A percentile compares a stretch with the other conserved stretches of the same genome.
phyloP scores from a whole-genome alignment of 78 protist genomes.

The Polysphondylium violaceum region DNA sequence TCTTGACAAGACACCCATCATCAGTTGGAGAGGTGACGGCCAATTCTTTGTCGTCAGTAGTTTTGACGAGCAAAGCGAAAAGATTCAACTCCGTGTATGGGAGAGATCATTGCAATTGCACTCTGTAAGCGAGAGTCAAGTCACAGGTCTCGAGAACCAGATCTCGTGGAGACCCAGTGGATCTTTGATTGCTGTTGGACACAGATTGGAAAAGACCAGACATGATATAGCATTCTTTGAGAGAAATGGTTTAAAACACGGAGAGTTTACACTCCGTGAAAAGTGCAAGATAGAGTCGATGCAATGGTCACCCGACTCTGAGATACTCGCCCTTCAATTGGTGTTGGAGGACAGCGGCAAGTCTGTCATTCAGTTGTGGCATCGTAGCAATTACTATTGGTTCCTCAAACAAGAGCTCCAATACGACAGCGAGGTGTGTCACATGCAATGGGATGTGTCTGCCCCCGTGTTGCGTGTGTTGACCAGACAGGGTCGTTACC shows the following conservation, averaged over 20 bases:
- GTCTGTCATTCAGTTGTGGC: conserved; percentile 72
- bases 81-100: conserved; percentile 35
- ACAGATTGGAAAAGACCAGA: conserved; percentile 24
- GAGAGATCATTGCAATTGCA: conserved; percentile 66
- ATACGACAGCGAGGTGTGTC: background rate
- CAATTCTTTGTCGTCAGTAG: conserved; percentile 67
- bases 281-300: background rate
- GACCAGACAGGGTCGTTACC: conserved; percentile 3
- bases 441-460: conserved; percentile 30
- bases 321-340: conserved; percentile 56
- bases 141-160: conserved; percentile 47
- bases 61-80: conserved; percentile 1
- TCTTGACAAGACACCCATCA: conserved; percentile 18
- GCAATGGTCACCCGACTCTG: conserved; percentile 74
- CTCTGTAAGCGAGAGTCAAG: conserved; percentile 27
- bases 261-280: conserved; percentile 51
- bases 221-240: conserved; percentile 80
- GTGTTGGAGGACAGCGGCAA: background rate
- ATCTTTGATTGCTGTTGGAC: conserved; percentile 40
- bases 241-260: conserved; percentile 83
- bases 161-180: conserved; percentile 72
- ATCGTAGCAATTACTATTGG: conserved; percentile 72
- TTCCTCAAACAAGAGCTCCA: conserved; percentile 65
- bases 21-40: conserved; percentile 85
- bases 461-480: conserved; percentile 3